Conservation (phyloP, 495 filamentous ascomycete genomes). For the Podospora conica region DNA sequence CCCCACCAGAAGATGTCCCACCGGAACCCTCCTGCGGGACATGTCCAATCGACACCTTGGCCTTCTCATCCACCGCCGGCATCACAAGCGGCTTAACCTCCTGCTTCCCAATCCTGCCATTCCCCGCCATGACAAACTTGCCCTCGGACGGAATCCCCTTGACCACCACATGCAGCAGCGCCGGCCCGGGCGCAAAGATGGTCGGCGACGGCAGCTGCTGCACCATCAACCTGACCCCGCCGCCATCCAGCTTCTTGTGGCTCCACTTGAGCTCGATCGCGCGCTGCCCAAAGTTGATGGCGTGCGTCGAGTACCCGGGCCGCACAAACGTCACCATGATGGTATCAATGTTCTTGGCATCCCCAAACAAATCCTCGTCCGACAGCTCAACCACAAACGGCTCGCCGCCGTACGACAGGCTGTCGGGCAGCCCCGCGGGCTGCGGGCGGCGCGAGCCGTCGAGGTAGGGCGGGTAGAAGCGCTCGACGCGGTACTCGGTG, state of each 20-base stretch:
- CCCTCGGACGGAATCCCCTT: slow-evolving; percentile 7
- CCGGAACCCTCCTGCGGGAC: too few relatives aligned
- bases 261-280: slow-evolving; percentile 7
- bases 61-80: neutral
- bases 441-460: slow-evolving; percentile 1
- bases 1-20: too few relatives aligned
- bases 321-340: slow-evolving; percentile 6
- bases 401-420: slow-evolving; percentile 5
- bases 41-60: too few relatives aligned
- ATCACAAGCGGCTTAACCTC: neutral
- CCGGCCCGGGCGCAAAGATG: slow-evolving; percentile 6
- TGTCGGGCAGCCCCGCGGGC: slow-evolving; percentile 5
- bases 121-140: slow-evolving; percentile 10
- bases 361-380: slow-evolving; percentile 4
- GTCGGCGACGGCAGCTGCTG: slow-evolving; percentile 8
- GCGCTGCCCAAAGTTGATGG: slow-evolving; percentile 10
- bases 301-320: slow-evolving; percentile 6
- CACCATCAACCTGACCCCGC: slow-evolving; percentile 1
- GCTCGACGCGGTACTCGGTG: slow-evolving; percentile 11
- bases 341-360: slow-evolving; percentile 1
- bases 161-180: slow-evolving; percentile 7
- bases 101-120: slow-evolving; percentile 6
- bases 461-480: slow-evolving; percentile 6
- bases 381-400: slow-evolving; percentile 6
- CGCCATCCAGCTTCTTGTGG: slow-evolving; percentile 2